Evolutionary conservation across 306 rosid genomes (phyloP), one percentile per base, ranked within the genome.

Genomic region (Glycine latifolia): DNA sequence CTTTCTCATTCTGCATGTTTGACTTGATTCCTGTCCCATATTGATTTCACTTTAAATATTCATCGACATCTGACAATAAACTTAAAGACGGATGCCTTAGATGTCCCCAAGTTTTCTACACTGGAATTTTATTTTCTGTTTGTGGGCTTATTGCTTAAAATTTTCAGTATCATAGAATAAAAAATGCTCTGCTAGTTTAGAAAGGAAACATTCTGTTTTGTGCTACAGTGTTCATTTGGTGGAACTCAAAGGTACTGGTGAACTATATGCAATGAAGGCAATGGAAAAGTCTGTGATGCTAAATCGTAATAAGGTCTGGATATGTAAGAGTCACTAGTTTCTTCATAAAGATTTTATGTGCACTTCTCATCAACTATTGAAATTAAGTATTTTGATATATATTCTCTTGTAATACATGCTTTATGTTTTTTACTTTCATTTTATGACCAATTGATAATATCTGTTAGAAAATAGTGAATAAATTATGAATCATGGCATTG

Each of bases 261-360:
- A 93, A 86, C 85, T 91, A 67, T 95, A 83, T 81, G 98, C 99
- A 77, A 95, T 95, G 97, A 95, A 95, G 90, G 98, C 98, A 75
- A 95, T 95, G 95, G 99, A 93, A 71, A 95, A 95, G 85, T 86
- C 97, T 52, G 81, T 81, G 63, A 90, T 95, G 92, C 75, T 93
- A 63, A 91, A 89, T 81, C 99, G 99, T 54, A 95, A 95, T 88
- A 95, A 95, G 99, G 99, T 95, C 58, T 71, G 85, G 56, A 81
- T 71, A 69, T 80, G 68, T 75, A 79, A 49, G 72, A 81, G 67
- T 66, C 44, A 37, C 20, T 55, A 49, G 52, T 62, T 83, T 76
- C 48, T 83, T 76, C 48, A 72, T 47, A 10, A 63, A 55, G 68
- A 58, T 50, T 55, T 75, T 79, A 58, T 61, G 12, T 26, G 9